Evolutionary conservation across 1,284 basidiomycete species (phyloP), one percentile per base, ranked within the genome.

Genomic region (Ganoderma lingzhi): DNA sequence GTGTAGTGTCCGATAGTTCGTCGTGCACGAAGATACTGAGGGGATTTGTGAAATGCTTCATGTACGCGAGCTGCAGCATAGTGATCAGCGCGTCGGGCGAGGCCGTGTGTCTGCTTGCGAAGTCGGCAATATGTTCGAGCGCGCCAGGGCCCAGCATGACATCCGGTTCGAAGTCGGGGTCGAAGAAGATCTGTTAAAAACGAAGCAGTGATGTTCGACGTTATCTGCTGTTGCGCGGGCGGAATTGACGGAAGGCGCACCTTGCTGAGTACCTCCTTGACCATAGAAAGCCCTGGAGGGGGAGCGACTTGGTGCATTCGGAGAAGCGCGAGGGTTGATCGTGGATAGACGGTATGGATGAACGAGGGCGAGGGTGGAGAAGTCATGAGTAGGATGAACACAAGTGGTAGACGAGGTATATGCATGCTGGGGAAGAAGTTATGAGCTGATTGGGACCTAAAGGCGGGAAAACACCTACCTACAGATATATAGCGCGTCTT

Each of bases 41-140:
- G 0, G 89, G 87, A 37, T 91, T 86, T 30, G 85, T 82, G 71
- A 92, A 93, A 76, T 94, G 92, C 69, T 90, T 90, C 76, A 93
- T 79, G 73, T 91, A 82, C 0, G 84, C 82, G 5, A 93, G 79
- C 90, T 93, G 70, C 6, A 94, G 76, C 62, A 88, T 83, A 14
- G 86, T 88, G 8, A 88, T 71, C 3, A 89, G 70, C 2, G 82
- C 81, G 71, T 93, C 90, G 0, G 90, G 75, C 1, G 90, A 91
- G 0, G 84, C 76, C 23, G 84, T 84, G 68, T 88, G 85, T 60
- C 89, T 83, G 30, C 78, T 79, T 69, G 85, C 87, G 68, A 89
- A 86, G 66, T 92, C 88, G 23, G 80, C 75, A 2, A 93, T 75
- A 74, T 83, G 88, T 44, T 87, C 83, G 1, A 93, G 79, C 0